phyloP scores from a whole-genome alignment of 2,329 filamentous ascomycete genomes.

The Stagonosporopsis tanaceti region DNA sequence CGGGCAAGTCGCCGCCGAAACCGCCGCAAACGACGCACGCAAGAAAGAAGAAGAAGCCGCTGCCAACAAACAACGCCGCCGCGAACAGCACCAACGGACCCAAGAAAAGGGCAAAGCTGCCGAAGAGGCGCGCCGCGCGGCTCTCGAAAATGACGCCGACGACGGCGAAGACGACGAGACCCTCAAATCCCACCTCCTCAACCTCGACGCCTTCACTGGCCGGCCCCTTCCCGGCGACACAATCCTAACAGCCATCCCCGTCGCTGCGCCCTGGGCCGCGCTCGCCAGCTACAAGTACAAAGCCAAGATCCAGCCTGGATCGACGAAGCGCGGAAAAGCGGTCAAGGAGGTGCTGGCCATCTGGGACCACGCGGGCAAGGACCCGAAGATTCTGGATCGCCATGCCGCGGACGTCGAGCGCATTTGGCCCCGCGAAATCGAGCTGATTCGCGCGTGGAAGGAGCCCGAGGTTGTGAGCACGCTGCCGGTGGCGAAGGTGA shows the following conservation, averaged over 20 bases:
- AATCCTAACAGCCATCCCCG: constrained; percentile 70
- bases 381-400: constrained; percentile 53
- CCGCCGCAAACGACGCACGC: constrained; percentile 67
- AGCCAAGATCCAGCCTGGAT: constrained; percentile 89
- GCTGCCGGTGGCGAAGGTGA: constrained; percentile 80
- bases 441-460: constrained; percentile 81
- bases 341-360: constrained; percentile 86
- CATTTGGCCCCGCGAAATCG: constrained; percentile 87
- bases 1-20: constrained; percentile 71
- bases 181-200: constrained; percentile 49
- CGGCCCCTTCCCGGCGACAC: constrained; percentile 83
- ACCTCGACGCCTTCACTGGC: constrained; percentile 77
- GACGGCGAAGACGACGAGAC: constrained; percentile 68
- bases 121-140: constrained; percentile 69
- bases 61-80: constrained; percentile 76
- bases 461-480: constrained; percentile 82
- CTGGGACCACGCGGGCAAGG: constrained; percentile 74
- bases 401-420: constrained; percentile 67
- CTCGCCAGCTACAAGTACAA: constrained; percentile 85
- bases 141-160: constrained; percentile 54
- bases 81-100: constrained; percentile 79
- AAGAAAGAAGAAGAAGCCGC: constrained; percentile 75
- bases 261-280: constrained; percentile 70
- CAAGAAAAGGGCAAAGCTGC: constrained; percentile 79
- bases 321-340: constrained; percentile 92